Percentiles rank a stretch among this genome's conserved stretches.
Conservation (phyloP, 768 basidiomycete species). For the Clitopilus passeckerianus region DNA sequence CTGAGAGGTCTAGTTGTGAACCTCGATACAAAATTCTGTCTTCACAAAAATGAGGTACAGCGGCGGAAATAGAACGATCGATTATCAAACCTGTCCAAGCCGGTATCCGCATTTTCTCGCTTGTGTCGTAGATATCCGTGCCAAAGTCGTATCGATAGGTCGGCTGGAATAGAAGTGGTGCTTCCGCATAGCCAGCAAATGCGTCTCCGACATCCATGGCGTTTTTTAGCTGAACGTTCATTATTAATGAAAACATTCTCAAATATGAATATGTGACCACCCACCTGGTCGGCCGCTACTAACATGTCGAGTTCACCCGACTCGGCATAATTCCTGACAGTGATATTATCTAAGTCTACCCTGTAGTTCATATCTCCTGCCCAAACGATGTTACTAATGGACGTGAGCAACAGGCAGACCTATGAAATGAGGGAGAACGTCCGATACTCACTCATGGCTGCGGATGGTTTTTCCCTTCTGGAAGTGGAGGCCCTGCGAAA, state of each 20-base stretch:
- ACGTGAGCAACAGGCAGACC: background rate
- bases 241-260: slow-evolving; percentile 2
- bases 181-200: slow-evolving; percentile 85
- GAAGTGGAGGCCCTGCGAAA: slow-evolving; percentile 80
- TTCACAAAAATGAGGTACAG: slow-evolving; percentile 22
- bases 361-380: slow-evolving; percentile 96
- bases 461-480: slow-evolving; percentile 83
- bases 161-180: slow-evolving; percentile 85
- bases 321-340: slow-evolving; percentile 63
- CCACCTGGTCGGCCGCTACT: slow-evolving; percentile 81
- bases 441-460: slow-evolving; percentile 75
- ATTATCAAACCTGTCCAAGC: slow-evolving; percentile 85
- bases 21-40: slow-evolving; percentile 94
- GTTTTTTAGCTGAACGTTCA: slow-evolving; percentile 51
- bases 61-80: background rate
- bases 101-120: slow-evolving; percentile 94
- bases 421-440: slow-evolving; percentile 1
- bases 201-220: slow-evolving; percentile 70
- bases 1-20: slow-evolving; percentile 57
- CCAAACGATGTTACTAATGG: slow-evolving; percentile 82
- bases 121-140: slow-evolving; percentile 87
- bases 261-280: slow-evolving; percentile 9
- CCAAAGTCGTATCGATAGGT: slow-evolving; percentile 90
- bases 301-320: slow-evolving; percentile 68
- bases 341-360: slow-evolving; percentile 80